These are phyloP conservation scores for Backusella psychrophila DNA, from an alignment of 192 early-diverging fungal genomes.

Conservation along the genomic window DNA sequence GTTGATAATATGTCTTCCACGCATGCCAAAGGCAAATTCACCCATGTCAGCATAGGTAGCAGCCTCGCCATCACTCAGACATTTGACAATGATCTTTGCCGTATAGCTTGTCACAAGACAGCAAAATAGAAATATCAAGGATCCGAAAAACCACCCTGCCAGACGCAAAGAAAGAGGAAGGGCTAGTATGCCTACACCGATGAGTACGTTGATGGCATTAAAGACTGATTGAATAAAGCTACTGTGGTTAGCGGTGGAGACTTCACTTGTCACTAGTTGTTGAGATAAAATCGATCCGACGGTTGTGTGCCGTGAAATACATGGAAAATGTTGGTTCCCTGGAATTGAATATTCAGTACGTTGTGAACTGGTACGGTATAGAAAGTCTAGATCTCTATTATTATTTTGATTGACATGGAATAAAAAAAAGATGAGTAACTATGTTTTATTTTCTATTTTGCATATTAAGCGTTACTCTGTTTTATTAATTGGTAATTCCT, in stretches of 20 bases:
- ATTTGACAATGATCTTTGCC: slow-evolving; percentile 56
- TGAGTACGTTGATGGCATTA: slow-evolving; percentile 59
- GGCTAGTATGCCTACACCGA: slow-evolving; percentile 64
- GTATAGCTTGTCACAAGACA: slow-evolving; percentile 45
- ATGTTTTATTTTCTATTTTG: neutral
- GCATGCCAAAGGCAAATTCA: slow-evolving; percentile 24
- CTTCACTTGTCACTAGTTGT: neutral
- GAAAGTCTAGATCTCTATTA: neutral
- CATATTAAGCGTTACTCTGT: neutral
- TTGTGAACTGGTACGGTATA: slow-evolving; percentile 8
- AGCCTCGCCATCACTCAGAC: slow-evolving; percentile 29
- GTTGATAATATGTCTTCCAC: slow-evolving; percentile 19
- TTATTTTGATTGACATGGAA: neutral
- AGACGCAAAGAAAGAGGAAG: slow-evolving; percentile 55
- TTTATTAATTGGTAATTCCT: slow-evolving; percentile 2
- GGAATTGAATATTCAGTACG: neutral
- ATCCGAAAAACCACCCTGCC: slow-evolving; percentile 58
- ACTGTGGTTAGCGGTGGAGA: slow-evolving; percentile 5
- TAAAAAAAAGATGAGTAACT: neutral
- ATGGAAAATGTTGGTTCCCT: neutral
- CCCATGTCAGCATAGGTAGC: slow-evolving; percentile 45
- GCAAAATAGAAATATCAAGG: slow-evolving; percentile 44
- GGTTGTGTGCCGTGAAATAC: slow-evolving; percentile 22
- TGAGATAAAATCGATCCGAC: slow-evolving; percentile 13
- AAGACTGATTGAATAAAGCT: slow-evolving; percentile 46